Evolutionary conservation across 192 early-diverging fungal genomes (phyloP).

Genomic region (Anaeromyces robustus): DNA sequence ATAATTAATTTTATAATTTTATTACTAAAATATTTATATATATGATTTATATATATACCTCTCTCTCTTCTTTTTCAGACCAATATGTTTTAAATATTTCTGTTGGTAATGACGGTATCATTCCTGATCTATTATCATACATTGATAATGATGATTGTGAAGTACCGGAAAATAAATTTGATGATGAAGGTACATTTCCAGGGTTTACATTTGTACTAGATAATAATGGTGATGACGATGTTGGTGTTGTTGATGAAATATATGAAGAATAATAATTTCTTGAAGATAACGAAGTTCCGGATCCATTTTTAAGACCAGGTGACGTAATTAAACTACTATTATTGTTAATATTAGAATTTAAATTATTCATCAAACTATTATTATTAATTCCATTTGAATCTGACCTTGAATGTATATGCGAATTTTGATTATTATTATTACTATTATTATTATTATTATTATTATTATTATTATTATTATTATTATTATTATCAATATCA

Average conservation of each 20-base stretch:
- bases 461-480: no score
- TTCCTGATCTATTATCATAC: background rate
- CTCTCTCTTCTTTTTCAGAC: background rate
- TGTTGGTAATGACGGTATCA: background rate
- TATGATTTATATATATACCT: background rate
- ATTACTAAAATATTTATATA: no score
- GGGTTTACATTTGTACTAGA: background rate
- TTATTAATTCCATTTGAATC: background rate
- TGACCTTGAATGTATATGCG: background rate
- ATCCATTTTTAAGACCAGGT: background rate
- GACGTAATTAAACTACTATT: background rate
- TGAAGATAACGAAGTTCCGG: background rate
- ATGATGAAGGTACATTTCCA: background rate
- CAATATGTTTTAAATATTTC: background rate
- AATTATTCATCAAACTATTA: background rate
- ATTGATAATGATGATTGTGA: background rate
- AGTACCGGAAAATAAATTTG: background rate
- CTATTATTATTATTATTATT: no score
- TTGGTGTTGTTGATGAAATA: background rate
- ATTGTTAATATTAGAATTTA: background rate
- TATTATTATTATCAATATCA: no score
- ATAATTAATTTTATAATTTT: no score
- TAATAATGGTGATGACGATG: background rate
- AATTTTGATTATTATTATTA: no score
- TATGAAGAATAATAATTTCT: background rate